Evolutionary conservation across 2,329 filamentous ascomycete genomes (phyloP).

Genomic region (Drechslerella dactyloides): DNA sequence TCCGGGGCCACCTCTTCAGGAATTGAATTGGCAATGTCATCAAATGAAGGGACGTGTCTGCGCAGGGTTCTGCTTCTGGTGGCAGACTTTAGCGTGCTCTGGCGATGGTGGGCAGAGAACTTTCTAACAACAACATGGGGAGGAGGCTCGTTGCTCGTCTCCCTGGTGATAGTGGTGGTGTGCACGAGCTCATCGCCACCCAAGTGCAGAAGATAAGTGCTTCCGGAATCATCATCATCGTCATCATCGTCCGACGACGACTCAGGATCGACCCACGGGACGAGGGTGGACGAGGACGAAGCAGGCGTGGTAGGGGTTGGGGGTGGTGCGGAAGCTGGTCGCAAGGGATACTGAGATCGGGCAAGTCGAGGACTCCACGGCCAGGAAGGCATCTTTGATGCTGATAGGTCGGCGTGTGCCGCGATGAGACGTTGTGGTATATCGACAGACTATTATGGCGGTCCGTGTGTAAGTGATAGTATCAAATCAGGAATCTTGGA

Average conservation of each 20-base stretch:
- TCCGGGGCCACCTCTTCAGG: constrained; percentile 46
- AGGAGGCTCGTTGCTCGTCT: constrained; percentile 20
- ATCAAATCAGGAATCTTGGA: constrained; percentile 32
- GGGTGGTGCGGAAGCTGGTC: constrained; percentile 26
- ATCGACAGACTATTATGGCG: constrained; percentile 5
- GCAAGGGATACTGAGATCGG: constrained; percentile 30
- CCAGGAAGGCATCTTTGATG: constrained; percentile 48
- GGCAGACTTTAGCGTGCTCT: constrained; percentile 43
- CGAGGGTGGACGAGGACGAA: constrained; percentile 39
- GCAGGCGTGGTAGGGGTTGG: constrained; percentile 37
- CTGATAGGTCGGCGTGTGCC: constrained; percentile 29
- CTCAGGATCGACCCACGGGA: constrained; percentile 47
- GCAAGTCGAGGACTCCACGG: constrained; percentile 40
- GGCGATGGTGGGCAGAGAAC: constrained; percentile 26
- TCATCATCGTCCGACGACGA: constrained; percentile 33
- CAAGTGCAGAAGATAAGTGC: background rate
- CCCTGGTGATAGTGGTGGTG: constrained; percentile 24
- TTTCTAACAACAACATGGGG: constrained; percentile 19
- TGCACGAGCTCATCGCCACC: constrained; percentile 29
- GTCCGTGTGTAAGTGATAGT: constrained; percentile 5
- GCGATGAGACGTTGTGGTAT: constrained; percentile 16
- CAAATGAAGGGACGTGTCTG: constrained; percentile 49
- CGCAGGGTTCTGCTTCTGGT: constrained; percentile 49
- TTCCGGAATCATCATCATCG: constrained; percentile 12
- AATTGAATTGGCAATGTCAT: constrained; percentile 48